Evolutionary conservation across 306 rosid genomes (phyloP).

Genomic region (Malus domestica): ASM211411v1 NC_041796.1:30777001-30777500

Average conservation of each 20-base stretch:
- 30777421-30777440: conserved; percentile 30
- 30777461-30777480: conserved; percentile 19
- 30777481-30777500: conserved; percentile 30
- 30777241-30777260: background rate
- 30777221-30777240: background rate
- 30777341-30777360: conserved; percentile 2
- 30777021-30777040: too few species aligned
- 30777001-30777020: too few species aligned
- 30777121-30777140: background rate
- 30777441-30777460: conserved; percentile 25
- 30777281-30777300: background rate
- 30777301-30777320: too few species aligned
- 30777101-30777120: background rate
- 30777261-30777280: background rate
- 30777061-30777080: too few species aligned
- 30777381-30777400: conserved; percentile 18
- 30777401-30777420: conserved; percentile 42
- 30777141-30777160: background rate
- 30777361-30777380: background rate
- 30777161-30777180: background rate
- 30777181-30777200: background rate
- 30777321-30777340: conserved; percentile 1
- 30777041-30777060: too few species aligned
- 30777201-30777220: background rate
- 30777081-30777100: too few species aligned